A percentile compares a stretch with the other conserved stretches of the same genome.
phyloP scores from a whole-genome alignment of 768 basidiomycete species.

The Suillus fuscotomentosus region DNA sequence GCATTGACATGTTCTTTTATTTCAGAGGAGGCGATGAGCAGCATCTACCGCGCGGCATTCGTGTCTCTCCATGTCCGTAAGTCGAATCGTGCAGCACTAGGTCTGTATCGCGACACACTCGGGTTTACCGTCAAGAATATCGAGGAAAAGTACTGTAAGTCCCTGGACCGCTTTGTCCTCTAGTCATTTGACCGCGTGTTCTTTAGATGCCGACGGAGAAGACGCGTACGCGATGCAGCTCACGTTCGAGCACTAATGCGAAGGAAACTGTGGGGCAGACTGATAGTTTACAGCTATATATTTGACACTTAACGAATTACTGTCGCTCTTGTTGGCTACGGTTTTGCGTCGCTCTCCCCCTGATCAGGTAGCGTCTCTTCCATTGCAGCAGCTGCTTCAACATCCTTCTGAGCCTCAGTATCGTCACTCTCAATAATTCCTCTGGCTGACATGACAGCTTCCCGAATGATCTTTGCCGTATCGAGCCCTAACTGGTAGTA shows the following conservation, averaged over 20 bases:
- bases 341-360: background rate
- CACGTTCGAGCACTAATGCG: constrained; percentile 40
- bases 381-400: constrained; percentile 11
- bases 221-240: constrained; percentile 92
- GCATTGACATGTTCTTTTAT: constrained; percentile 7
- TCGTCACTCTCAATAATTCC: constrained; percentile 13
- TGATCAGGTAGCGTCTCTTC: background rate
- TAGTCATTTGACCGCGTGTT: constrained; percentile 10
- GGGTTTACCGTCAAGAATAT: constrained; percentile 86
- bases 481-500: constrained; percentile 84
- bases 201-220: constrained; percentile 88
- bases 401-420: constrained; percentile 7
- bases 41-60: constrained; percentile 79
- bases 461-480: constrained; percentile 59
- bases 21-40: constrained; percentile 87
- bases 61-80: constrained; percentile 92
- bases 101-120: constrained; percentile 83
- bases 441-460: constrained; percentile 43
- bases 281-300: constrained; percentile 10
- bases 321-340: constrained; percentile 6
- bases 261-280: background rate
- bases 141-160: constrained; percentile 90
- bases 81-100: constrained; percentile 91
- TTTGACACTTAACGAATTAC: constrained; percentile 9
- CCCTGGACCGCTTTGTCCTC: background rate